Evolutionary conservation across 306 rosid genomes (phyloP).

Genomic region (Herpetospermum pedunculosum): DNA sequence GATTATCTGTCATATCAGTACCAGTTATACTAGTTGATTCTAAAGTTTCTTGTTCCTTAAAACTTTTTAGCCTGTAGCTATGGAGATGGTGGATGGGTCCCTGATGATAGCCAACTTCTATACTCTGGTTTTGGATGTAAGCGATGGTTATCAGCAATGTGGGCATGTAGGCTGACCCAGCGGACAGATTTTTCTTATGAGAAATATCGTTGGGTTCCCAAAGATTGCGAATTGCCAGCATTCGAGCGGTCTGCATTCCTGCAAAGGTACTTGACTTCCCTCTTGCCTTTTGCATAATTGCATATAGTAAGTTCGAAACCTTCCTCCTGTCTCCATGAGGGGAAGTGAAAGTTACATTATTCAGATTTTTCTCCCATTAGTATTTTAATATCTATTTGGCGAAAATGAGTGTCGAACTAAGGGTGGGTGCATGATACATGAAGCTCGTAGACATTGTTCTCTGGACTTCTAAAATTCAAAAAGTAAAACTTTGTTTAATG

Average conservation of each 20-base stretch:
- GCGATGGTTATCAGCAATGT: constrained; percentile 76
- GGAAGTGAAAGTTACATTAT: neutral
- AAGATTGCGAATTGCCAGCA: constrained; percentile 51
- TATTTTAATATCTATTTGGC: neutral
- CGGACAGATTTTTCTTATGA: constrained; percentile 73
- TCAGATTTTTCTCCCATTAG: no score
- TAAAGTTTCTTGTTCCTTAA: no score
- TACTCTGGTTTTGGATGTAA: constrained; percentile 75
- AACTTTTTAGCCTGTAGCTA: constrained; percentile 61
- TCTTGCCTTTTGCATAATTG: neutral
- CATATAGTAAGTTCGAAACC: neutral
- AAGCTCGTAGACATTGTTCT: neutral
- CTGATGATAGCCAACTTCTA: constrained; percentile 45
- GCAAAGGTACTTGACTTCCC: constrained; percentile 46
- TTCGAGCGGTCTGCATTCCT: constrained; percentile 53
- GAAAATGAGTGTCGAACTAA: neutral
- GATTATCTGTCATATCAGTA: no score
- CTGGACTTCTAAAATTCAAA: neutral
- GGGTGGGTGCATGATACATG: neutral
- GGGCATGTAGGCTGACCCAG: constrained; percentile 77
- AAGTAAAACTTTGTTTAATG: neutral
- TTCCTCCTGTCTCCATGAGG: neutral
- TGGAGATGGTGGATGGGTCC: constrained; percentile 83
- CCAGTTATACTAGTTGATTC: no score
- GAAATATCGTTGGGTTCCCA: constrained; percentile 73